Evolutionary conservation across 176 grass and related monocot genomes (phyloP).

Genomic region (Dendrocalamus sinicus): DNA sequence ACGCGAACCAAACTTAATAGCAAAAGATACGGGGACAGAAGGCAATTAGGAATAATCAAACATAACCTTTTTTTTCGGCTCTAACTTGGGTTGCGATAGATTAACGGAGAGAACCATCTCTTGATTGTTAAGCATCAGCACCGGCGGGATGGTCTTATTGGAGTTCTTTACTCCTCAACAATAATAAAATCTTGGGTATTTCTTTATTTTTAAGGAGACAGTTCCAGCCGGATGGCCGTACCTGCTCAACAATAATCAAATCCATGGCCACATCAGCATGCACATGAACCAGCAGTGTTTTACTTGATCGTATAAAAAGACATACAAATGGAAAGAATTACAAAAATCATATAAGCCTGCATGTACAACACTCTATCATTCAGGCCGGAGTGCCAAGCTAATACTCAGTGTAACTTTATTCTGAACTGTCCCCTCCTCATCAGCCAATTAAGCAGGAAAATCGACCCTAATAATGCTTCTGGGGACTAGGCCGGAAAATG

Average conservation of each 20-base stretch:
- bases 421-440: not conserved
- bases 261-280: not conserved
- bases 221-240: not conserved
- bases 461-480: not conserved
- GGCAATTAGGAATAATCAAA: not conserved
- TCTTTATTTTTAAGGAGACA: not conserved
- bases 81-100: not conserved
- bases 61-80: not conserved
- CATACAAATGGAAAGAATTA: not conserved
- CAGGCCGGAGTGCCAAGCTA: not conserved
- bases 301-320: not conserved
- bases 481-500: constrained; percentile 43
- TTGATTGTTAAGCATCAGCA: not conserved
- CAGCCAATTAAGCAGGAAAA: not conserved
- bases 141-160: not conserved
- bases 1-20: not conserved
- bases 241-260: not conserved
- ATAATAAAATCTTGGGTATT: not conserved
- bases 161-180: not conserved
- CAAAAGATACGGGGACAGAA: not conserved
- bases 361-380: not conserved
- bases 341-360: not conserved
- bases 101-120: not conserved
- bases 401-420: constrained; percentile 7
- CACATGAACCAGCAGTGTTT: not conserved